Evolutionary conservation across 352 stramenopile genomes (phyloP).

Genomic region (Phytopythium helicoides): DNA sequence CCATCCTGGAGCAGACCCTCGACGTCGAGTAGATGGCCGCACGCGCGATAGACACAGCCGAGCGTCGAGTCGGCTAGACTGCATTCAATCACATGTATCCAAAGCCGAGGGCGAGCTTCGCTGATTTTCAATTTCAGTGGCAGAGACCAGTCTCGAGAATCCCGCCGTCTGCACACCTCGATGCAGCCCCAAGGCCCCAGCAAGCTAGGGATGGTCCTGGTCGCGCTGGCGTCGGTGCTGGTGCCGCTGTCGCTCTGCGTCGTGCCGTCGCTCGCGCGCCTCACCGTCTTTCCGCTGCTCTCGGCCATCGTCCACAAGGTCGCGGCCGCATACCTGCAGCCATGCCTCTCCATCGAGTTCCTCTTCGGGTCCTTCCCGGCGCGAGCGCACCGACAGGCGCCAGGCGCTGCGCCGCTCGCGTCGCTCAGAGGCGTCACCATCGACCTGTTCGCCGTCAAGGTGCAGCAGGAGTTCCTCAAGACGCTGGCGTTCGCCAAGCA

Average conservation of each 20-base stretch:
- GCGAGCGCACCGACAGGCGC: conserved; percentile 12
- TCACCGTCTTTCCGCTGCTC: conserved; percentile 59
- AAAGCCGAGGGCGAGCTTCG: too few relatives aligned
- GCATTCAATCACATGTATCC: too few relatives aligned
- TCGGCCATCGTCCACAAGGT: conserved; percentile 55
- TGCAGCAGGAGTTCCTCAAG: conserved; percentile 49
- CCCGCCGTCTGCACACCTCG: too few relatives aligned
- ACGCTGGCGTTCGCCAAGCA: conserved; percentile 61
- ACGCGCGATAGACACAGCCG: background rate
- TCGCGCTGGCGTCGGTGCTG: conserved; percentile 49
- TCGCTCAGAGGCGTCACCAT: conserved; percentile 43
- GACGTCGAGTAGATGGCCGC: conserved; percentile 8
- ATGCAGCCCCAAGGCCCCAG: too few relatives aligned
- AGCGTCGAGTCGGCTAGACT: too few relatives aligned
- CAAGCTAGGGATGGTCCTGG: too few relatives aligned
- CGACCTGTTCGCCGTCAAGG: conserved; percentile 50
- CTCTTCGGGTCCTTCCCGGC: conserved; percentile 43
- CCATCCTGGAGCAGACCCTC: conserved; percentile 54
- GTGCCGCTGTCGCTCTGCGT: conserved; percentile 64
- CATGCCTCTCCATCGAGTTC: conserved; percentile 52
- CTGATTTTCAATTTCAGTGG: too few relatives aligned
- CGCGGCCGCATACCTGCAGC: conserved; percentile 44
- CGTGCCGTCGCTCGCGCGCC: conserved; percentile 48
- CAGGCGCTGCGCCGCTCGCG: conserved; percentile 9
- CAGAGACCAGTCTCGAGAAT: too few relatives aligned